These are phyloP conservation scores for Hyphopichia pseudoburtonii DNA, from an alignment of 1,139 yeast species.

Conservation along the genomic window DNA sequence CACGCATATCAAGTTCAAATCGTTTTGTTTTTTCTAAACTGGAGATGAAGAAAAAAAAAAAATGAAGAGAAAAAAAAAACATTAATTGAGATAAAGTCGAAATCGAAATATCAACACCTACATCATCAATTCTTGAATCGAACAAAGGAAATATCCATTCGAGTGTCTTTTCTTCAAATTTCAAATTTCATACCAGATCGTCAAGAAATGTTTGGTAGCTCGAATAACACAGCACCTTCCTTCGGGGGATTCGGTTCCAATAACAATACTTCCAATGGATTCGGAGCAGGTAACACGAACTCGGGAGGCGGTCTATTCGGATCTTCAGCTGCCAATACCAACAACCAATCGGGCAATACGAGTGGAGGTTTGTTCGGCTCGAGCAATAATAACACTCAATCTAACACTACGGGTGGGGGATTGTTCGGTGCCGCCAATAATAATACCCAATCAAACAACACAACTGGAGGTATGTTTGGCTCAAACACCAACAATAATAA, in stretches of 20 bases:
- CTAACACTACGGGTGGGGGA: conserved; percentile 20
- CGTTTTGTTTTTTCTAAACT: neutral
- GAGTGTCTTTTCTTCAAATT: too few species aligned
- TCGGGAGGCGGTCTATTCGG: too few species aligned
- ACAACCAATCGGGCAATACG: conserved; percentile 4
- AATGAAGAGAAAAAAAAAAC: neutral
- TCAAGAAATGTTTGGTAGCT: too few species aligned
- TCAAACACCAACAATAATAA: conserved; percentile 11
- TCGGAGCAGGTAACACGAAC: too few species aligned
- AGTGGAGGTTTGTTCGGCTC: conserved; percentile 22
- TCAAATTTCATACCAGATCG: too few species aligned
- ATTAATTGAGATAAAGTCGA: too few species aligned
- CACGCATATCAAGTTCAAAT: too few species aligned
- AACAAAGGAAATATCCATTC: too few species aligned
- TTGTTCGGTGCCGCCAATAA: conserved; percentile 24
- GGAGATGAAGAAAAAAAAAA: neutral
- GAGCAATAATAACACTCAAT: conserved; percentile 7
- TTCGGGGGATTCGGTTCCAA: conserved; percentile 20
- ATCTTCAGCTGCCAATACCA: too few species aligned
- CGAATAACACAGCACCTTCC: conserved; percentile 12
- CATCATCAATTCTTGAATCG: too few species aligned
- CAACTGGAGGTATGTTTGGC: conserved; percentile 26
- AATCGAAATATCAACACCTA: neutral
- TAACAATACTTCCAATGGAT: conserved; percentile 17
- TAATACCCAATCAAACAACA: too few species aligned